These are phyloP conservation scores for Xylaria sp. DNA, from an alignment of 2,329 filamentous ascomycete genomes.

Conservation along the genomic window DNA sequence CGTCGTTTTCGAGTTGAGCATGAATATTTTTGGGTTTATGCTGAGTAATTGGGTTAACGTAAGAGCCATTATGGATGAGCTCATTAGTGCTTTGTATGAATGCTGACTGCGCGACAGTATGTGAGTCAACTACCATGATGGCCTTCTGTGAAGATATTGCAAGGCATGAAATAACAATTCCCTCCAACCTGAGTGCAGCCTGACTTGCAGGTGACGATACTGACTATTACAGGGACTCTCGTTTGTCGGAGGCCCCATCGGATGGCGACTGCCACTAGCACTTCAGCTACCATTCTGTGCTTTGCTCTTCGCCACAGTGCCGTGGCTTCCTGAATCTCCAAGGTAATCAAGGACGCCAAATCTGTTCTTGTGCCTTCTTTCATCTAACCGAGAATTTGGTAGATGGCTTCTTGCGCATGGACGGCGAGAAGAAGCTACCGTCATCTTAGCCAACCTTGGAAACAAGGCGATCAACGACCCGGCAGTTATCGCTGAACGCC, in stretches of 20 bases:
- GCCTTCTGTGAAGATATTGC: background rate
- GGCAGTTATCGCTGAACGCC: slow-evolving; percentile 30
- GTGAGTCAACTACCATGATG: background rate
- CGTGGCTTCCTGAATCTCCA: slow-evolving; percentile 38
- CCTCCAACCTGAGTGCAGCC: background rate
- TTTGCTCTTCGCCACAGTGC: slow-evolving; percentile 35
- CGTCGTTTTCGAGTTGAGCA: slow-evolving; percentile 39
- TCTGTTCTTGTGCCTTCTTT: background rate
- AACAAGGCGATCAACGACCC: slow-evolving; percentile 36
- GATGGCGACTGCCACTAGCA: slow-evolving; percentile 48
- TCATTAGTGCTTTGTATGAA: background rate
- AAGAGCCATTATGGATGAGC: background rate
- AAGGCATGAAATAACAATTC: background rate
- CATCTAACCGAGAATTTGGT: background rate
- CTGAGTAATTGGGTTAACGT: slow-evolving; percentile 30
- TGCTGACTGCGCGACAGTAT: slow-evolving; percentile 8
- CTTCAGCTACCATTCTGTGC: slow-evolving; percentile 45
- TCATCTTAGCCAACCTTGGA: slow-evolving; percentile 36
- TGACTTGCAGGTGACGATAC: background rate
- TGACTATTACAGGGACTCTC: slow-evolving; percentile 30
- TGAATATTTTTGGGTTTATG: slow-evolving; percentile 41
- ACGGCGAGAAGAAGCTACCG: slow-evolving; percentile 35
- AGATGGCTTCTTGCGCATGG: slow-evolving; percentile 41
- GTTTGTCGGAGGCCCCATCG: slow-evolving; percentile 37
- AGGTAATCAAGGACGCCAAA: slow-evolving; percentile 20